Conservation (phyloP, 2,329 filamentous ascomycete species). For the Macrophomina tecta region DNA sequence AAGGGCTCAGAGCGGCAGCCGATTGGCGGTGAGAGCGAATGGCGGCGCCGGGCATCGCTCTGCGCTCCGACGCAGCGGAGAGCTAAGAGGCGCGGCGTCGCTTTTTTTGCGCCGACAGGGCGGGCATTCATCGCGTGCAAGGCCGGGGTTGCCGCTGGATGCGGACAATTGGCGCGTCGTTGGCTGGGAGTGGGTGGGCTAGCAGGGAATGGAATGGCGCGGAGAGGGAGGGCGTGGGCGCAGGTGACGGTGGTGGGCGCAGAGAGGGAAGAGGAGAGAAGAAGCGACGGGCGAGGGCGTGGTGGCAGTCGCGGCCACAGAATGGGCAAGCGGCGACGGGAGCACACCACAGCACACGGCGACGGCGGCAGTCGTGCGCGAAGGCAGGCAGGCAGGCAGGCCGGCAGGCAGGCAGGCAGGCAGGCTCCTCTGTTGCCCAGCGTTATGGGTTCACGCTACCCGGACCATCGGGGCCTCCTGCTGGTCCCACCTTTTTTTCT, state of each 20-base stretch:
- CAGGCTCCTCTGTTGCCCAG: background rate
- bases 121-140: constrained; percentile 5
- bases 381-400: no score
- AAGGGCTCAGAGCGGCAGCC: constrained; percentile 2
- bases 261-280: background rate
- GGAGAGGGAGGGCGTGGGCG: no score
- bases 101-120: background rate
- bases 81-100: constrained; percentile 8
- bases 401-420: no score
- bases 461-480: background rate
- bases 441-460: constrained; percentile 3
- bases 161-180: no score
- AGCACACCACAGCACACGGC: background rate
- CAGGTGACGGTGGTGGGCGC: background rate
- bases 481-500: constrained; percentile 12
- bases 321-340: background rate
- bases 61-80: constrained; percentile 10
- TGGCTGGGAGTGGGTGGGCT: no score
- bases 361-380: background rate
- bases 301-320: background rate
- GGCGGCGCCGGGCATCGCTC: background rate
- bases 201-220: no score
- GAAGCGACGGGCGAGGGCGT: no score
- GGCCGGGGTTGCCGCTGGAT: background rate
- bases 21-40: constrained; percentile 23